phyloP scores from a whole-genome alignment of 352 stramenopile genomes.

The Phytophthora meadii region DNA sequence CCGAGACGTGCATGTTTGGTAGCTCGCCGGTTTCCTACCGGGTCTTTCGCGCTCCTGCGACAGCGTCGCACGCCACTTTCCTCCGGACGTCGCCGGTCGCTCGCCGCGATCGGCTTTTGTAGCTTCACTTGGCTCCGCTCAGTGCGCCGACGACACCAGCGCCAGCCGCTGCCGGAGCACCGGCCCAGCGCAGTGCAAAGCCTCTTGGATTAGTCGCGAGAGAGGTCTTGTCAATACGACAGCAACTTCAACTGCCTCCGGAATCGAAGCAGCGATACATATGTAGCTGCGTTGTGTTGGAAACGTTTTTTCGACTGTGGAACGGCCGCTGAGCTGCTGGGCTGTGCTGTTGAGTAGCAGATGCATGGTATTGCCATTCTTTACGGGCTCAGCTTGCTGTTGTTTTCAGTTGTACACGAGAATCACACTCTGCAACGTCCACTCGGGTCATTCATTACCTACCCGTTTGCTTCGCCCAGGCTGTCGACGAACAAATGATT shows the following conservation, averaged over 20 bases:
- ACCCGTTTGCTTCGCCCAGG: background rate
- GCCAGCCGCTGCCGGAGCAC: constrained; percentile 12
- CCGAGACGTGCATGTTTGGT: background rate
- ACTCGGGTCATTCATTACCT: constrained; percentile 17
- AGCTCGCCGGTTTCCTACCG: background rate
- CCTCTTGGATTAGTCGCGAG: constrained; percentile 28
- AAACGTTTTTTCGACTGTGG: too few relatives aligned
- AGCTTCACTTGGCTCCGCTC: background rate
- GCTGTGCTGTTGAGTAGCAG: background rate
- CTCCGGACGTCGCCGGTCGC: constrained; percentile 2
- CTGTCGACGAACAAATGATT: constrained; percentile 12
- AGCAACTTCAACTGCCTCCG: constrained; percentile 31
- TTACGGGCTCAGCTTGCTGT: background rate
- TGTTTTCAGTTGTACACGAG: background rate
- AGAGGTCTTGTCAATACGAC: constrained; percentile 19
- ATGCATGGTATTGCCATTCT: too few relatives aligned
- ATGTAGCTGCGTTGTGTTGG: too few relatives aligned
- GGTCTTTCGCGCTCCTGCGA: constrained; percentile 23
- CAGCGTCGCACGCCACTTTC: constrained; percentile 28
- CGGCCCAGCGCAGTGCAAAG: constrained; percentile 10
- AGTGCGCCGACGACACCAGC: background rate
- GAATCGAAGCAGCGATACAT: background rate
- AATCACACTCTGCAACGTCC: background rate
- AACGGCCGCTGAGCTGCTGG: too few relatives aligned
- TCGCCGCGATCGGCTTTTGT: constrained; percentile 1